Conservation (phyloP, 2,329 filamentous ascomycete genomes). For the Penicillium sp. region DNA sequence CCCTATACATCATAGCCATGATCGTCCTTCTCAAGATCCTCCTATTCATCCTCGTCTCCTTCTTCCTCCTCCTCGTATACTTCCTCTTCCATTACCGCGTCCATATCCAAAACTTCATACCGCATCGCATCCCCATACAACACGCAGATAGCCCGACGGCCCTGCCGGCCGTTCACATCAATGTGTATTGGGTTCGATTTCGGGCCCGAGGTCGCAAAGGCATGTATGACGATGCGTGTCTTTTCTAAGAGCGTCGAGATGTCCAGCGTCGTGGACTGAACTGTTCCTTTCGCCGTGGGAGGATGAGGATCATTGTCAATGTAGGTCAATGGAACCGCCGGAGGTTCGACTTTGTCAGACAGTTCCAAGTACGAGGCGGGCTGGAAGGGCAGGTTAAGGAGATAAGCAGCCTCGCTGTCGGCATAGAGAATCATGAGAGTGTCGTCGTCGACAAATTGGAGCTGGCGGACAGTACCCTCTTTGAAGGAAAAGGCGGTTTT, state of each 20-base stretch:
- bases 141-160: slow-evolving; percentile 56
- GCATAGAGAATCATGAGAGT: slow-evolving; percentile 62
- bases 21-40: slow-evolving; percentile 26
- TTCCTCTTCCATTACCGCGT: slow-evolving; percentile 42
- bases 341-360: slow-evolving; percentile 10
- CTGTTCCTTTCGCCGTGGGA: slow-evolving; percentile 16
- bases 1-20: neutral
- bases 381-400: slow-evolving; percentile 40
- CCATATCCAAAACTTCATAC: slow-evolving; percentile 61
- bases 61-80: slow-evolving; percentile 10
- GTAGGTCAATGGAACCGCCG: slow-evolving; percentile 22
- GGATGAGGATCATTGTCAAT: slow-evolving; percentile 16
- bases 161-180: slow-evolving; percentile 58
- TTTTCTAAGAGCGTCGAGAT: slow-evolving; percentile 21
- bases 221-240: slow-evolving; percentile 44
- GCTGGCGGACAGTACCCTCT: slow-evolving; percentile 53
- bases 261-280: slow-evolving; percentile 20
- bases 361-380: slow-evolving; percentile 10
- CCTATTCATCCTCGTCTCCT: slow-evolving; percentile 31
- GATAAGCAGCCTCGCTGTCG: slow-evolving; percentile 32
- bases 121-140: slow-evolving; percentile 56
- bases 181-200: slow-evolving; percentile 53
- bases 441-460: slow-evolving; percentile 68
- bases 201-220: slow-evolving; percentile 46
- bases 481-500: slow-evolving; percentile 37